Evolutionary conservation across 495 filamentous ascomycete species (phyloP), one percentile per base, ranked within the genome.

Genomic region (Oidiodendron maius): DNA sequence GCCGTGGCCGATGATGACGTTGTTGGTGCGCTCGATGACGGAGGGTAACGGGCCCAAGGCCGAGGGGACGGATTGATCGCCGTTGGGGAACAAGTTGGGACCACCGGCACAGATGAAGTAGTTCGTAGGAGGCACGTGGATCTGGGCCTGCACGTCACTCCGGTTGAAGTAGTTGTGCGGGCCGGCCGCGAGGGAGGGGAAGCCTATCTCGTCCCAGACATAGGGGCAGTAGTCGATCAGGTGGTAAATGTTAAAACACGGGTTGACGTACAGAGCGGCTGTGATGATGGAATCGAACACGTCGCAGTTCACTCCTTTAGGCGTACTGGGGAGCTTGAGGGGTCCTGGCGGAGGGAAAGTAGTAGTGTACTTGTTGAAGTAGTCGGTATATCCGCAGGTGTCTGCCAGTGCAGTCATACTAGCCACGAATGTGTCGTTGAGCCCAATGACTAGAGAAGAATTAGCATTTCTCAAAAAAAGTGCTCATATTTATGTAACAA

Each of bases 181-280:
- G 15, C 81, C 80, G 10, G 58, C 63, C 1, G 70, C 76, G 1
- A 74, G 55, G 11, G 80, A 81, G 0, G 83, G 80, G 63, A 87
- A 89, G n/a, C 84, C 86, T 36, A 91, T 78, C 0, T 82, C 75
- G 48, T 86, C 79, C 78, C 77, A 89, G 3, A 84, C 71, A 35
- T 82, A 66, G 0, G 87, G 87, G 61, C 87, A 94, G 38, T 76
- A 85, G 48, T 78, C 80, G 24, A 78, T 74, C 17, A 94, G 70
- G 43, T 88, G 80, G 64, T 91, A 91, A 40, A 84, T 69, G 70
- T 87, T 80, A 70, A 87, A 94, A 69, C 87, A 91, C 0, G 87
- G 87, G 66, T 91, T 94, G 17, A 83, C 65, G 24, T 67, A 48
- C 16, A 67, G 58, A 18, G 69, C 72, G 15, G 84, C 87, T 6